Conservation (phyloP, 179 eudicot species). For the Dionaea muscipula region DNA sequence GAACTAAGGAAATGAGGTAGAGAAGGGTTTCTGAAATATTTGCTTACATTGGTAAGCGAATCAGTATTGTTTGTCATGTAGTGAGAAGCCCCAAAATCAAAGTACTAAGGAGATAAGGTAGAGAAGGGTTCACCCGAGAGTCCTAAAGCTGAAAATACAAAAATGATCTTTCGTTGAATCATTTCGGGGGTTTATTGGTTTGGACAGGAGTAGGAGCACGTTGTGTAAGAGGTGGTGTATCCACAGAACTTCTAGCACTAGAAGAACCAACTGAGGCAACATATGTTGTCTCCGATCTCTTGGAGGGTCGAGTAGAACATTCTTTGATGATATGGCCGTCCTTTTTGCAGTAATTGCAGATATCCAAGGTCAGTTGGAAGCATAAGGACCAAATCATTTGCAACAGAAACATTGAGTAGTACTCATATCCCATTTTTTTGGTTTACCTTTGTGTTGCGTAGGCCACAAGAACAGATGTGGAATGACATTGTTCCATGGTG, state of each 20-base stretch:
- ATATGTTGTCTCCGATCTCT: neutral
- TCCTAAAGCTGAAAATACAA: neutral
- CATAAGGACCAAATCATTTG: neutral
- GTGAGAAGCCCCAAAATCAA: conserved; percentile 1
- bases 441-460: too few species aligned
- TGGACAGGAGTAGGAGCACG: neutral
- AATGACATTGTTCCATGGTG: neutral
- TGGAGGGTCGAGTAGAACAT: neutral
- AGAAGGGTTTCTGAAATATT: neutral
- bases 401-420: neutral
- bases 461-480: neutral
- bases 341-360: conserved; percentile 2
- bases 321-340: neutral
- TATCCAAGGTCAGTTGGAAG: neutral
- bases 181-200: neutral
- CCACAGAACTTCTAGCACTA: neutral
- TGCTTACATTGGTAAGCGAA: neutral
- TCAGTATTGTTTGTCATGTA: neutral
- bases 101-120: neutral
- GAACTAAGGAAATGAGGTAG: neutral
- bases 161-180: neutral
- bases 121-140: neutral
- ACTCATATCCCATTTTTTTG: too few species aligned
- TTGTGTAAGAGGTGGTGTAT: neutral
- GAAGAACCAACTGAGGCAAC: neutral